phyloP scores from a whole-genome alignment of 192 early-diverging fungal species.

The Rhizophagus sp. region DNA sequence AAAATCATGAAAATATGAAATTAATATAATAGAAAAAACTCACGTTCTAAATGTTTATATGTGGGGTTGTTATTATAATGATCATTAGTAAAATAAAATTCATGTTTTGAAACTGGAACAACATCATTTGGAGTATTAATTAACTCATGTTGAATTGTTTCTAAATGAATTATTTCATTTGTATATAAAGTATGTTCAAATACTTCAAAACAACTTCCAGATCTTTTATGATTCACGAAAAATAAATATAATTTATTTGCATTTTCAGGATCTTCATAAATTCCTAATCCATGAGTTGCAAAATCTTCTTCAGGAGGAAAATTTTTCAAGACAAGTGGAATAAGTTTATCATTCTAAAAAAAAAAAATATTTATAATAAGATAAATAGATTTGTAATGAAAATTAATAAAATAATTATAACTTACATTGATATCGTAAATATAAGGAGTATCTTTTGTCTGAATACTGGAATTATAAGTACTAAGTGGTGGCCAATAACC shows the following conservation, averaged over 20 bases:
- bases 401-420: conserved; percentile 28
- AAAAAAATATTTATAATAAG: not conserved
- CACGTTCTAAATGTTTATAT: conserved; percentile 46
- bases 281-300: conserved; percentile 55
- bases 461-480: conserved; percentile 28
- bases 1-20: not conserved
- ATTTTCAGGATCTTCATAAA: conserved; percentile 47
- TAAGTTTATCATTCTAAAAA: conserved; percentile 45
- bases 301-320: conserved; percentile 34
- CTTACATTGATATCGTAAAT: conserved; percentile 56
- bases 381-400: not conserved
- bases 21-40: not conserved
- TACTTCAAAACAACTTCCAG: conserved; percentile 54
- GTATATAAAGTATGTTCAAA: conserved; percentile 51
- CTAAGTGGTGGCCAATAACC: conserved; percentile 45
- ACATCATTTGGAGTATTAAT: conserved; percentile 61
- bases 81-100: conserved; percentile 66
- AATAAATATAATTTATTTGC: conserved; percentile 50
- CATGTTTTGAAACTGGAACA: conserved; percentile 48
- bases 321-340: conserved; percentile 41
- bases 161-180: conserved; percentile 41
- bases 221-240: conserved; percentile 59
- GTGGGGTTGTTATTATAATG: conserved; percentile 29
- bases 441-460: conserved; percentile 43
- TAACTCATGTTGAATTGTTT: conserved; percentile 54